Percentiles rank a stretch among this genome's conserved stretches.
Conservation (phyloP, 2,329 filamentous ascomycete species). For the Alternaria sp. region DNA sequence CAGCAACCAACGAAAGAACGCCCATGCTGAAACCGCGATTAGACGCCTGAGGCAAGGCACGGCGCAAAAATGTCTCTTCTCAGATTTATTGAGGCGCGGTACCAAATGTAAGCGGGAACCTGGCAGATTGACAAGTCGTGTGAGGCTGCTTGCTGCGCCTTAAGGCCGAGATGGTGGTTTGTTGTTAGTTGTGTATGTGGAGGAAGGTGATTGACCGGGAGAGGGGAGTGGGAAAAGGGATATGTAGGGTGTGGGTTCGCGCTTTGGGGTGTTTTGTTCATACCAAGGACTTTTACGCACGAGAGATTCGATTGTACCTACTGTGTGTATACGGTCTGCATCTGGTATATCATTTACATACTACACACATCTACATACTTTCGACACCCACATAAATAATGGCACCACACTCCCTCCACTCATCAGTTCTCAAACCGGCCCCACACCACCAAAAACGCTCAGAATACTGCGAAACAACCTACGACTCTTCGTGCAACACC, state of each 20-base stretch:
- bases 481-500: conserved; percentile 18
- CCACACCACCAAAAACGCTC: conserved; percentile 13
- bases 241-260: conserved; percentile 5
- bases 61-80: background rate
- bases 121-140: background rate
- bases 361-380: background rate
- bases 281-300: background rate
- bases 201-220: background rate
- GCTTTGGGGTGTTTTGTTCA: background rate
- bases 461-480: conserved; percentile 16
- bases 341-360: background rate
- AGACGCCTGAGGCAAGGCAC: background rate
- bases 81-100: conserved; percentile 10
- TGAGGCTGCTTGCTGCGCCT: conserved; percentile 13
- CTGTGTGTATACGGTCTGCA: background rate
- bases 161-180: background rate
- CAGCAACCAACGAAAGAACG: background rate
- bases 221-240: background rate
- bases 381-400: background rate
- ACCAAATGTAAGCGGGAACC: background rate
- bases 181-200: background rate
- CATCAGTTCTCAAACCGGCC: background rate
- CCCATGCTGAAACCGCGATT: background rate
- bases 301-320: background rate
- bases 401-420: conserved; percentile 5